Evolutionary conservation across 129 eudicot species (phyloP).

Genomic region (Chrysanthemum seticuspe): DNA sequence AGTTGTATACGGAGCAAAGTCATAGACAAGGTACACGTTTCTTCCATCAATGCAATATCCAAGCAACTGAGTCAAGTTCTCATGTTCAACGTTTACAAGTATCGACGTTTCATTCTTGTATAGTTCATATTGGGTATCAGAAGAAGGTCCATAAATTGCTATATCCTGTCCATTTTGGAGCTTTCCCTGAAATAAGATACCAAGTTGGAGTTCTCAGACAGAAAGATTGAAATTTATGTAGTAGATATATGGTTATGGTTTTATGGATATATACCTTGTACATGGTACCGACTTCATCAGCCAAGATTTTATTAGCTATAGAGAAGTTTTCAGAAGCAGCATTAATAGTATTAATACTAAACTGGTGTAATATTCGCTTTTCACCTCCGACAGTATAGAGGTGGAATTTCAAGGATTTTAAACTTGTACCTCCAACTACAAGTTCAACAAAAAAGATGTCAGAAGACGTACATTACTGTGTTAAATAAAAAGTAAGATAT

Average conservation of each 20-base stretch:
- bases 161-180: background rate
- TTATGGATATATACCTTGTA: constrained; percentile 9
- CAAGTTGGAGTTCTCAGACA: background rate
- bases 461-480: no score
- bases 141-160: background rate
- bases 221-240: background rate
- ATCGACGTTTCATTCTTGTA: background rate
- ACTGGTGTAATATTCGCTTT: background rate
- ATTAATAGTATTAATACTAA: background rate
- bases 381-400: background rate
- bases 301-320: background rate
- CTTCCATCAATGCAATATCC: constrained; percentile 18
- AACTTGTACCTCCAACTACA: background rate
- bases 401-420: background rate
- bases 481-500: no score
- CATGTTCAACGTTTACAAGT: constrained; percentile 2
- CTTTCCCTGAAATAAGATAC: constrained; percentile 11
- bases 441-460: no score
- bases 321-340: constrained; percentile 9
- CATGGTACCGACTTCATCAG: background rate
- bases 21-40: constrained; percentile 1
- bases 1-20: background rate
- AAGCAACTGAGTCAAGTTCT: constrained; percentile 3
- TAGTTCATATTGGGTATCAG: background rate
- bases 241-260: background rate